Evolutionary conservation across 2,329 filamentous ascomycete species (phyloP).

Genomic region (Nigrograna mackinnonii): DNA sequence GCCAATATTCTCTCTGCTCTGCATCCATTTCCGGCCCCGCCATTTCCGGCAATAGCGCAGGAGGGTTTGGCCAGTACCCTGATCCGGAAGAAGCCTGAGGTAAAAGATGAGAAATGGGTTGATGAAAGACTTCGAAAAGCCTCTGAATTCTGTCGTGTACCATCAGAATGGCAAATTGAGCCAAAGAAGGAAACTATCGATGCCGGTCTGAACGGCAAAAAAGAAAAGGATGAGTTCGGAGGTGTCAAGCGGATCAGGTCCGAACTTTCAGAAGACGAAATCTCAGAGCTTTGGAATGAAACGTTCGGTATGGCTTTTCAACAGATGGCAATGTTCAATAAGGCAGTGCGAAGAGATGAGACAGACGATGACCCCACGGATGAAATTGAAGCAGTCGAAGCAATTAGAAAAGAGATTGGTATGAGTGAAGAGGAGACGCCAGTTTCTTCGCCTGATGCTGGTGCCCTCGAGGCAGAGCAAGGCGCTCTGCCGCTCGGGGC

Average conservation of each 20-base stretch:
- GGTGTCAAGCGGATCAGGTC: conserved; percentile 3
- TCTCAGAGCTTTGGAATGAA: neutral
- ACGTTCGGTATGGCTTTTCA: neutral
- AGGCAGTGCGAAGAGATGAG: neutral
- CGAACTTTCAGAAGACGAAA: conserved; percentile 1
- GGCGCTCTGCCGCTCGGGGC: conserved; percentile 3
- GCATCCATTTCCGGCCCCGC: conserved; percentile 27
- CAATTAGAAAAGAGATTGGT: neutral
- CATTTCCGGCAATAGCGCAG: conserved; percentile 23
- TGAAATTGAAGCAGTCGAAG: neutral
- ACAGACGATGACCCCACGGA: neutral
- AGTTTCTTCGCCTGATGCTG: neutral
- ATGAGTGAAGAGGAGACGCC: neutral
- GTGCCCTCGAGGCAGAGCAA: neutral
- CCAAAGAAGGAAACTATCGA: conserved; percentile 7
- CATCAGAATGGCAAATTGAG: conserved; percentile 31
- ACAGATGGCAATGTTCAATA: neutral
- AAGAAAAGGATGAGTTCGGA: conserved; percentile 11
- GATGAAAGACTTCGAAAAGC: conserved; percentile 29
- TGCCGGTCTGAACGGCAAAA: conserved; percentile 4
- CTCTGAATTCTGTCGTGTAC: conserved; percentile 30
- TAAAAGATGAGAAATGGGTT: conserved; percentile 32
- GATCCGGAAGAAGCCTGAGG: conserved; percentile 27
- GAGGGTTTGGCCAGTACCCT: conserved; percentile 23
- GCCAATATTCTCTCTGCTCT: conserved; percentile 11